These are phyloP conservation scores for Aspergillus ostianus DNA, from an alignment of 495 filamentous ascomycete genomes.

Conservation along the genomic window DNA sequence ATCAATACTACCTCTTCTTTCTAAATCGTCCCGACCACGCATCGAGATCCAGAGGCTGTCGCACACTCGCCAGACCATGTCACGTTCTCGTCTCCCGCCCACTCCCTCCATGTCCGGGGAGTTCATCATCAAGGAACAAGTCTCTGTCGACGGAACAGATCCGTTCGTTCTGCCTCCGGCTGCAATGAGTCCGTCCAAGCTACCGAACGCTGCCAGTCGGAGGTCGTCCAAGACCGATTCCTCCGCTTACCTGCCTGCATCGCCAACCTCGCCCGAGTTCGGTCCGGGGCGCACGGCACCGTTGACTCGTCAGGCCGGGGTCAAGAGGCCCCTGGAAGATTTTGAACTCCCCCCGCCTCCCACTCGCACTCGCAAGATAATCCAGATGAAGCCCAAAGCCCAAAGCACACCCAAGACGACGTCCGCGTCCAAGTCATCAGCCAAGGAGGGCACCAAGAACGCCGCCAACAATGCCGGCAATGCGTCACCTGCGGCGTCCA, in stretches of 20 bases:
- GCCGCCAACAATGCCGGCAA: constrained; percentile 25
- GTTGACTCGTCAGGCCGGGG: constrained; percentile 54
- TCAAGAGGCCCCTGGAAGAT: constrained; percentile 48
- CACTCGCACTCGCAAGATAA: constrained; percentile 90
- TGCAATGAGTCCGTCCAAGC: constrained; percentile 53
- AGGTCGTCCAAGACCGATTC: constrained; percentile 45
- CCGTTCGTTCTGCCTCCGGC: constrained; percentile 83
- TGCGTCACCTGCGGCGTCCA: constrained; percentile 39
- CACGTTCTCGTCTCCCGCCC: constrained; percentile 67
- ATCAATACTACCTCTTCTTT: constrained; percentile 7
- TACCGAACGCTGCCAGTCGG: constrained; percentile 36
- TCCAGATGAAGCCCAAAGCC: constrained; percentile 81
- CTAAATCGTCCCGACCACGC: background rate
- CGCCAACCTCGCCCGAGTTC: constrained; percentile 54
- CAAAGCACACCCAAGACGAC: constrained; percentile 28
- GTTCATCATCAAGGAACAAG: constrained; percentile 72
- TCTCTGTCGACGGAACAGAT: constrained; percentile 51
- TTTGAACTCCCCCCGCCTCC: constrained; percentile 90
- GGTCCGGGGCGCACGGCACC: constrained; percentile 45
- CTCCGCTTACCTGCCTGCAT: constrained; percentile 52
- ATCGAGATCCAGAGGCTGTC: constrained; percentile 4
- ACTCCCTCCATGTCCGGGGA: constrained; percentile 85
- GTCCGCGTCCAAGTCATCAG: constrained; percentile 20
- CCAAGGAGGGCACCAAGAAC: constrained; percentile 30
- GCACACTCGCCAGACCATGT: constrained; percentile 52